phyloP scores from a whole-genome alignment of 192 early-diverging fungal genomes.

The Linnemannia zychae region DNA sequence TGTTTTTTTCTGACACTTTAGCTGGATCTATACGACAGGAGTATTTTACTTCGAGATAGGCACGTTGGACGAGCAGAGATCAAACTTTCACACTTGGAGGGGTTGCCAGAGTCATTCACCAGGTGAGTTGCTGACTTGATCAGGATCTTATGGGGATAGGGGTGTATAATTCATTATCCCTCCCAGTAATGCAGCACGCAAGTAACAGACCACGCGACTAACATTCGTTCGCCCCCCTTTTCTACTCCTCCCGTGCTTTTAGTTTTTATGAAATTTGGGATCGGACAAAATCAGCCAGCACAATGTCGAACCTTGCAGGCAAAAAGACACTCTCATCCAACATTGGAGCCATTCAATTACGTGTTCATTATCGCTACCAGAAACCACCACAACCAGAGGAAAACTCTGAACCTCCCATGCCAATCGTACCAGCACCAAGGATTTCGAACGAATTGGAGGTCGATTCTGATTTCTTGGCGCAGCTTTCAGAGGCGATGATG shows the following conservation, averaged over 20 bases:
- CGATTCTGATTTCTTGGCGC: slow-evolving; percentile 39
- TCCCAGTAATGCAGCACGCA: neutral
- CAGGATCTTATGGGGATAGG: neutral
- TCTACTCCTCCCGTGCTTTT: neutral
- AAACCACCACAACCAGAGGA: slow-evolving; percentile 32
- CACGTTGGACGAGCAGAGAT: slow-evolving; percentile 79
- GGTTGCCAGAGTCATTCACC: slow-evolving; percentile 77
- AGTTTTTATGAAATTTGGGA: slow-evolving; percentile 87
- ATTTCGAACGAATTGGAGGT: slow-evolving; percentile 34
- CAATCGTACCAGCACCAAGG: slow-evolving; percentile 33
- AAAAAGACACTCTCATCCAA: slow-evolving; percentile 71
- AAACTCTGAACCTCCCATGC: neutral
- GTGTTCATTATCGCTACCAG: slow-evolving; percentile 77
- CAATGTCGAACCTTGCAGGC: slow-evolving; percentile 68
- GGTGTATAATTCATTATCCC: neutral
- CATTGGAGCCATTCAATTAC: slow-evolving; percentile 76
- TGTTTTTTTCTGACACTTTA: slow-evolving; percentile 6
- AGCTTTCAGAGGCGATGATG: slow-evolving; percentile 44
- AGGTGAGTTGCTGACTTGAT: slow-evolving; percentile 40
- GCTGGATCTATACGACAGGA: slow-evolving; percentile 77
- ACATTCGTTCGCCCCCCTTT: neutral
- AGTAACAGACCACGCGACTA: neutral
- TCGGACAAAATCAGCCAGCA: slow-evolving; percentile 71
- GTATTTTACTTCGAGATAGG: slow-evolving; percentile 72
- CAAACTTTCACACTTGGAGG: slow-evolving; percentile 67